A percentile compares a stretch with the other conserved stretches of the same genome.
Evolutionary conservation across 1,284 basidiomycete genomes (phyloP).

Genomic region (Leccinum griseonigrum): DNA sequence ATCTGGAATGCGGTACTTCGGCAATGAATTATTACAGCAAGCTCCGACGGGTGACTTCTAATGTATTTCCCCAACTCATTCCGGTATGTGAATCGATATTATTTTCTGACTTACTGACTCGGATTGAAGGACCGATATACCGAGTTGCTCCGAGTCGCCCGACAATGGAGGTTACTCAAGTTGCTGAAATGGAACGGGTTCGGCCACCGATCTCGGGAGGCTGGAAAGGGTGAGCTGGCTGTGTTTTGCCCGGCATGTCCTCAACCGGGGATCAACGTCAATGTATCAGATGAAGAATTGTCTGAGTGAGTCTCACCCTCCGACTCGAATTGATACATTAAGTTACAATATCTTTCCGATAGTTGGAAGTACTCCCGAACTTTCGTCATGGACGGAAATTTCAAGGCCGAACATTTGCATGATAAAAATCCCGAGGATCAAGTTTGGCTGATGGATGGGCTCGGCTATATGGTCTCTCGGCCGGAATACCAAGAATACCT

Average conservation of each 20-base stretch:
- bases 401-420: background rate
- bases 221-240: background rate
- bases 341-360: background rate
- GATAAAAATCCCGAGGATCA: background rate
- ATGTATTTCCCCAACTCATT: slow-evolving; percentile 19
- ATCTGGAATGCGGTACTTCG: slow-evolving; percentile 26
- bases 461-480: background rate
- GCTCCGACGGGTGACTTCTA: slow-evolving; percentile 22
- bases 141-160: background rate
- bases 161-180: background rate
- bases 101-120: too few species aligned
- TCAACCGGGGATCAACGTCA: background rate
- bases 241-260: background rate
- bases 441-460: background rate
- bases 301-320: background rate
- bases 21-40: slow-evolving; percentile 26
- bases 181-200: background rate
- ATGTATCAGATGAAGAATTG: background rate
- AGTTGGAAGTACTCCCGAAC: background rate
- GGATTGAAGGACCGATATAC: background rate
- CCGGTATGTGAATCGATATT: background rate
- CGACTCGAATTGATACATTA: background rate
- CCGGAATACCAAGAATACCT: too few species aligned
- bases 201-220: background rate
- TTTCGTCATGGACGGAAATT: background rate